A percentile compares a stretch with the other conserved stretches of the same genome.
phyloP scores from a whole-genome alignment of 805 yeast genomes.

The Cyberlindnera mississippiensis region DNA sequence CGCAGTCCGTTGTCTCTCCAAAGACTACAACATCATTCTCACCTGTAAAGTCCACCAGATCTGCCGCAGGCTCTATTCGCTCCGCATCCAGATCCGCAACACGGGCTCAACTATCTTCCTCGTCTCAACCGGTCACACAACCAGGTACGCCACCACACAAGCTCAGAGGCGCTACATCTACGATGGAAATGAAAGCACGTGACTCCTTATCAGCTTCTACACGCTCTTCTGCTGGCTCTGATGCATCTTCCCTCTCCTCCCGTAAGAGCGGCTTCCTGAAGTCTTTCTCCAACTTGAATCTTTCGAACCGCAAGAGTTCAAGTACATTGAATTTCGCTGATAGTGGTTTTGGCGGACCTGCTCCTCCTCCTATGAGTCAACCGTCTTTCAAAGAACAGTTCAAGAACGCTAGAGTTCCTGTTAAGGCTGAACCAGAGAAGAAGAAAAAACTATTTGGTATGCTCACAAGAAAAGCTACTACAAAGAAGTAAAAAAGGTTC shows the following conservation, averaged over 20 bases:
- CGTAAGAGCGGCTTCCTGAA: slow-evolving; percentile 10
- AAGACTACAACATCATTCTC: not conserved
- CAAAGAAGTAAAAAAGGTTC: slow-evolving; percentile 3
- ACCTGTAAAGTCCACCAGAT: not conserved
- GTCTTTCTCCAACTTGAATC: slow-evolving; percentile 9
- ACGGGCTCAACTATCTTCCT: not conserved
- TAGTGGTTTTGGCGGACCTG: not conserved
- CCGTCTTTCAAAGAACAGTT: not conserved
- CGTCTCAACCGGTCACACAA: not conserved
- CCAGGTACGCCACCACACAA: not conserved
- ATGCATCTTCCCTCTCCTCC: slow-evolving; percentile 2
- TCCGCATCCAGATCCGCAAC: not conserved
- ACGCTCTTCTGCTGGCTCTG: not conserved
- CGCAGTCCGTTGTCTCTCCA: not conserved
- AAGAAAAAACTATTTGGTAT: slow-evolving; percentile 6
- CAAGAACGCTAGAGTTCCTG: not conserved
- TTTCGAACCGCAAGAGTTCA: slow-evolving; percentile 3
- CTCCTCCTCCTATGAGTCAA: not conserved
- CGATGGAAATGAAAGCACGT: not conserved
- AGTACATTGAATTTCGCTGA: not conserved
- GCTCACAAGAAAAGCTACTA: slow-evolving; percentile 5
- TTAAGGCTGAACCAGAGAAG: not conserved
- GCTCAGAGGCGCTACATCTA: not conserved
- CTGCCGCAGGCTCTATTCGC: not conserved
- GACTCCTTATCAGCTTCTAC: not conserved